A percentile compares a stretch with the other conserved stretches of the same genome.
Evolutionary conservation across 1,284 basidiomycete genomes (phyloP).

Genomic region (Moesziomyces globuligerus): DNA sequence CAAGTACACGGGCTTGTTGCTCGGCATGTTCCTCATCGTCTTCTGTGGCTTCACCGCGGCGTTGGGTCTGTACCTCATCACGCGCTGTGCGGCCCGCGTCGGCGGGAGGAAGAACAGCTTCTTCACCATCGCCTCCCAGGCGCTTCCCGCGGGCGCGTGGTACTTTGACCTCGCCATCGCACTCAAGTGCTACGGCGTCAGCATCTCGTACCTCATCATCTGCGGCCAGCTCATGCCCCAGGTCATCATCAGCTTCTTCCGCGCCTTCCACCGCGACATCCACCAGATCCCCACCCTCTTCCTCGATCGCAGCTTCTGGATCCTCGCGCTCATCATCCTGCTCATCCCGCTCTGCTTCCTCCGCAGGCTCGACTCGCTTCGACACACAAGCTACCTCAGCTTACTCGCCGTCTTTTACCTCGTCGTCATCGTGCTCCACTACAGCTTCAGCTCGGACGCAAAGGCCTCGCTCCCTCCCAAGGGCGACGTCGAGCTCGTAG

Average conservation of each 20-base stretch:
- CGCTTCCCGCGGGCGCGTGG: conserved; percentile 76
- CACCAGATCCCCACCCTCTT: conserved; percentile 53
- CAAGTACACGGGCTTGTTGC: conserved; percentile 68
- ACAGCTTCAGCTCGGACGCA: conserved; percentile 48
- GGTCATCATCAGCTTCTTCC: conserved; percentile 81
- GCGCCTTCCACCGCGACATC: conserved; percentile 40
- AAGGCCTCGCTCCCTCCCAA: conserved; percentile 45
- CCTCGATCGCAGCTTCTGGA: conserved; percentile 83
- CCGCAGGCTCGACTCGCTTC: conserved; percentile 75
- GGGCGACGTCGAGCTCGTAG: conserved; percentile 48
- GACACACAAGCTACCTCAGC: conserved; percentile 84
- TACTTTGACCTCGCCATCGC: conserved; percentile 95
- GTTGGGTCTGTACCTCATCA: conserved; percentile 90
- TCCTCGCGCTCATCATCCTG: conserved; percentile 81
- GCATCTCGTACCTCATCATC: conserved; percentile 77
- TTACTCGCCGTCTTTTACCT: conserved; percentile 77
- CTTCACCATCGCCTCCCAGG: conserved; percentile 54
- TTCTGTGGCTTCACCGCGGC: conserved; percentile 82
- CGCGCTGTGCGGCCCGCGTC: conserved; percentile 84
- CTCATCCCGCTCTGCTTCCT: conserved; percentile 89
- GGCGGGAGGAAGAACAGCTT: conserved; percentile 62
- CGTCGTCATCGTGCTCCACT: conserved; percentile 67
- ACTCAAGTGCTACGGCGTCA: conserved; percentile 79
- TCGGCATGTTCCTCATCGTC: conserved; percentile 87
- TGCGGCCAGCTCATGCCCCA: conserved; percentile 79